Conservation (phyloP, 768 basidiomycete genomes). For the Amanita molliuscula region DNA sequence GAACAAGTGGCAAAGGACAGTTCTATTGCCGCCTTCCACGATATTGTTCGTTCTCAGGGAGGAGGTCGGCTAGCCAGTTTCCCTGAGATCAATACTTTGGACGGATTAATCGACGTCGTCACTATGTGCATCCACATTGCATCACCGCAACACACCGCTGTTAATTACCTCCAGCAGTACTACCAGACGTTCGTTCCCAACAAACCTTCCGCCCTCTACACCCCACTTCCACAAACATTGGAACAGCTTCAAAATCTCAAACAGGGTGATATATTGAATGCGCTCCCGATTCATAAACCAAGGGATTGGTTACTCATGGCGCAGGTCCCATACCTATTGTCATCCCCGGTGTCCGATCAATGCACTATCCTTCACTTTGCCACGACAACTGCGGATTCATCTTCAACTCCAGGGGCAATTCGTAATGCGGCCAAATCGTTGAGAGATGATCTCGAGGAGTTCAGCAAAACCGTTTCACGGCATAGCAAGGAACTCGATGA, state of each 20-base stretch:
- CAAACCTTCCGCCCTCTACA: constrained; percentile 18
- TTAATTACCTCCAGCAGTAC: constrained; percentile 24
- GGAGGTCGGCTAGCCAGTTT: constrained; percentile 15
- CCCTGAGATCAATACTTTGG: constrained; percentile 16
- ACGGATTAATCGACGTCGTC: constrained; percentile 17
- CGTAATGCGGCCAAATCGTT: constrained; percentile 7
- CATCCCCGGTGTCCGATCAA: constrained; percentile 15
- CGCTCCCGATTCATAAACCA: constrained; percentile 14
- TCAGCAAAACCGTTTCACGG: constrained; percentile 9
- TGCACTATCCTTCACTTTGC: constrained; percentile 17
- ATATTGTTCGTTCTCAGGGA: constrained; percentile 13
- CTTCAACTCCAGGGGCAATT: neutral
- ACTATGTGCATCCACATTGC: constrained; percentile 24
- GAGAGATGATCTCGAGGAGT: constrained; percentile 12
- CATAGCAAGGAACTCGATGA: constrained; percentile 18
- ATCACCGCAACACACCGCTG: constrained; percentile 21
- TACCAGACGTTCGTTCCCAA: constrained; percentile 23
- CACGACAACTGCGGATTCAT: constrained; percentile 8
- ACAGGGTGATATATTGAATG: constrained; percentile 13
- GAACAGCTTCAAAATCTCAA: constrained; percentile 10
- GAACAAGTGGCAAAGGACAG: constrained; percentile 14
- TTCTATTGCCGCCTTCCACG: constrained; percentile 5
- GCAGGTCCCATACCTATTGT: constrained; percentile 19
- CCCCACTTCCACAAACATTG: constrained; percentile 14
- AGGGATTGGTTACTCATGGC: constrained; percentile 19